Base-by-base conservation (phyloP, 1,284 basidiomycete genomes). In the Irpex rosettiformis region DNA sequence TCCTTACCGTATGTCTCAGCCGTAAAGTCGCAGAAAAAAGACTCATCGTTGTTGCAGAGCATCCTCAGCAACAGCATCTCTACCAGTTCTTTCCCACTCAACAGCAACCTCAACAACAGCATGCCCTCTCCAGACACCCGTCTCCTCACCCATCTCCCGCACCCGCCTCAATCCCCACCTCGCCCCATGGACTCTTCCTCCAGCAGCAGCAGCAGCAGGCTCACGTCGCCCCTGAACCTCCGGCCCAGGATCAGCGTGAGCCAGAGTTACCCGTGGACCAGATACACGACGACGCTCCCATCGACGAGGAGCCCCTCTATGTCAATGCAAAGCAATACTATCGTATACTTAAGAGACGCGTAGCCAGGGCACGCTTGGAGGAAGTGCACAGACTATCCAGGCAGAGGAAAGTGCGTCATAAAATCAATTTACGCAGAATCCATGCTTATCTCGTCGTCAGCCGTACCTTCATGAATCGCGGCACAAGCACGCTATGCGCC, bases 261-360 rank as follows among this genome's bases (percentile, higher is more conserved):
- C 66, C 63, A 5, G 70, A 71, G 7, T 65, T 61, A 7, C 61
- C 68, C 48, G 67, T 71, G 60, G 71, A 72, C 58, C 71, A 72
- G 62, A 71, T 71, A 53, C 68, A 71, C 52, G 70, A 72, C 60
- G 71, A 72, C 57, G 51, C 68, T 22, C 73, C 75, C 58, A 77
- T 92, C 67, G 94, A 96, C 75, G 94, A 97, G 67, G 94, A 97
- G 71, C 95, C 95, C 27, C 84, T 97, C 64, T 96, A 96, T 75
- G 96, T 98, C 63, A 98, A 98, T 69, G 95, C 95, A 54, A 98
- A 98, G 73, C 95, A 98, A 75, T 98, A 97, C 73, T 93, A 95
- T 68, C 90, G 96, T 67, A 98, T 98, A 70, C 82, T 98, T 70
- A 97, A 97, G 78, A 83, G 95, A 61, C 83, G 95, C 57, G 83